Evolutionary conservation across 192 early-diverging fungal genomes (phyloP), one percentile per base, ranked within the genome.

Genomic region (Podila verticillata): DNA sequence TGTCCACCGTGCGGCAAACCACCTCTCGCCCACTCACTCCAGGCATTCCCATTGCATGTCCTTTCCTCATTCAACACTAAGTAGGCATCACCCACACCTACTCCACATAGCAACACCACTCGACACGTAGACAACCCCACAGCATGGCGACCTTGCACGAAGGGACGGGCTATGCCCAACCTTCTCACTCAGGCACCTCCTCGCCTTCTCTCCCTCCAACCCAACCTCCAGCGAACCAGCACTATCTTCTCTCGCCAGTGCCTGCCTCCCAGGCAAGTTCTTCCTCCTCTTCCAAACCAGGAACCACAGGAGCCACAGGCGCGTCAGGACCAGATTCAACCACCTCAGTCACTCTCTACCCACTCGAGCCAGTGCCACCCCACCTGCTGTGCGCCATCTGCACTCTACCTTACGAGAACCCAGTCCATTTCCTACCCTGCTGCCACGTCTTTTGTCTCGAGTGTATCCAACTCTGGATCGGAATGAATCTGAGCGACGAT

Each of bases 371-470:
- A 30, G 77, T 80, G 15, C 77, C 77, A 24, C 66, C 69, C 3
- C 77, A 80, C 57, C 66, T 80, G 3, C 35, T 80, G 5, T 80
- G 77, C 19, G 77, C 70, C 1, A 80, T 80, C 36, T 80, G 77
- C 48, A 80, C 77, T 1, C 29, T 72, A 17, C 77, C 77, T 6
- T 80, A 80, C 24, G 77, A 80, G 61, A 80, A 80, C 66, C 77
- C 77, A 19, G 77, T 80, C 34, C 77, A 80, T 47, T 80, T 80
- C 47, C 28, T 80, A n/a, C 77, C 77, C 3, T 80, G 77, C 31
- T 80, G 77, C 24, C 77, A 80, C 20, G 77, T 80, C 36, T 80
- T 80, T 68, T 80, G 77, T 59, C 66, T 72, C 22, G 77, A 80
- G 30, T 80, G 77, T 35, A 80, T 80, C 44, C 77, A 80, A 35